These are phyloP conservation scores for Pichia rugopelliculosa DNA, from an alignment of 805 yeast species.

Conservation along the genomic window DNA sequence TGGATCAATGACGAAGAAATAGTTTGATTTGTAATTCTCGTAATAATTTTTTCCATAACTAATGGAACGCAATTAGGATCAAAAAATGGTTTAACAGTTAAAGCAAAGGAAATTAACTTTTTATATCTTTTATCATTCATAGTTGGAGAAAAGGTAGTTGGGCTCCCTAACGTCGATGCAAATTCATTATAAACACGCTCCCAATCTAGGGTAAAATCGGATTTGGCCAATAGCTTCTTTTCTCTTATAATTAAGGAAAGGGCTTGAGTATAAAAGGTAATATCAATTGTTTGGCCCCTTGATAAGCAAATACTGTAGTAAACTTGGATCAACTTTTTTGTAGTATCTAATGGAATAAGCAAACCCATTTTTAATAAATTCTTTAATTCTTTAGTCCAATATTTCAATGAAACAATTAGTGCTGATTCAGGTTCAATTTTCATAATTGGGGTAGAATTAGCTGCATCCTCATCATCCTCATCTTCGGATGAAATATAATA, in stretches of 20 bases:
- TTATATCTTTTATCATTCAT: constrained; percentile 44
- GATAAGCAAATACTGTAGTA: constrained; percentile 66
- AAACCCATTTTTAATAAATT: constrained; percentile 74
- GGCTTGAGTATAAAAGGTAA: constrained; percentile 53
- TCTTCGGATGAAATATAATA: constrained; percentile 27
- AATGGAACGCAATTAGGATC: constrained; percentile 38
- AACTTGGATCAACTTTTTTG: constrained; percentile 56
- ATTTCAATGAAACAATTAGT: constrained; percentile 64
- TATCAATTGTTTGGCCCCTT: constrained; percentile 60
- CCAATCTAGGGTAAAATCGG: constrained; percentile 47
- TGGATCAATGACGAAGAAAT: constrained; percentile 44
- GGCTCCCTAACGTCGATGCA: constrained; percentile 34
- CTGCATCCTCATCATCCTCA: constrained; percentile 35
- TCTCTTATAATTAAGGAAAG: constrained; percentile 53
- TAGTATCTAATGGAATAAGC: constrained; percentile 62
- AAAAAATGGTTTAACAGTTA: constrained; percentile 49
- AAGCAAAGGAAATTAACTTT: constrained; percentile 44
- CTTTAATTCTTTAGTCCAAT: constrained; percentile 82
- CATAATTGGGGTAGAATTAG: constrained; percentile 42
- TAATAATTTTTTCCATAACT: constrained; percentile 44
- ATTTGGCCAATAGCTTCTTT: constrained; percentile 30
- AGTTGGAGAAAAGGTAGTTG: constrained; percentile 41
- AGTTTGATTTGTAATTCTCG: constrained; percentile 47
- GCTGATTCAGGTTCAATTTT: constrained; percentile 61
- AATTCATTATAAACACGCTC: constrained; percentile 34